Conservation (phyloP, 257 asterid species). For the Penstemon eatonii region DNA sequence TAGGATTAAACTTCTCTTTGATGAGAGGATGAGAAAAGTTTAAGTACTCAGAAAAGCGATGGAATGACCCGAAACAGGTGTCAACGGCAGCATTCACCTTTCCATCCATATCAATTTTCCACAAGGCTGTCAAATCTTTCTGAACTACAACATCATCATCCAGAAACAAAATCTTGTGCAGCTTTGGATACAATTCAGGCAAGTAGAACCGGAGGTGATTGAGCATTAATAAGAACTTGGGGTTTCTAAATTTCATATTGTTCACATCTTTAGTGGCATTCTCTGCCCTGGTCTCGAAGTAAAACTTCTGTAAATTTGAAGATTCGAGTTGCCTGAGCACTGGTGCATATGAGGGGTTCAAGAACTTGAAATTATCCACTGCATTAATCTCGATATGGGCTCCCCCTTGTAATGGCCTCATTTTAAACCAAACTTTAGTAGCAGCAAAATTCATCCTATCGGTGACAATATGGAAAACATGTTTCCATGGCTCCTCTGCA, state of each 20-base stretch:
- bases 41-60: slow-evolving; percentile 70
- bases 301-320: slow-evolving; percentile 54
- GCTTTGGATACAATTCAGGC: slow-evolving; percentile 86
- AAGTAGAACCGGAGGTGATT: slow-evolving; percentile 90
- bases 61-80: slow-evolving; percentile 93
- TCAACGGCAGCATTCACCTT: slow-evolving; percentile 89
- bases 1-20: slow-evolving; percentile 74
- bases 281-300: slow-evolving; percentile 79
- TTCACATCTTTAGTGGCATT: slow-evolving; percentile 71
- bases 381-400: slow-evolving; percentile 86
- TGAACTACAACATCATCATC: slow-evolving; percentile 96
- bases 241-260: slow-evolving; percentile 70
- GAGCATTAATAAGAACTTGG: slow-evolving; percentile 76
- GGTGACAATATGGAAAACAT: slow-evolving; percentile 84
- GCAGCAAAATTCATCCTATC: slow-evolving; percentile 93
- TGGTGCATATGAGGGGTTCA: slow-evolving; percentile 76
- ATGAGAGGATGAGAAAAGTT: slow-evolving; percentile 86
- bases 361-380: slow-evolving; percentile 65
- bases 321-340: slow-evolving; percentile 71
- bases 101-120: slow-evolving; percentile 87
- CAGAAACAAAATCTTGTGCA: slow-evolving; percentile 75
- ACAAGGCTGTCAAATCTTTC: slow-evolving; percentile 86
- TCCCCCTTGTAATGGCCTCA: slow-evolving; percentile 83
- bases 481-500: slow-evolving; percentile 91
- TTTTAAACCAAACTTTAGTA: slow-evolving; percentile 94